phyloP scores from a whole-genome alignment of 192 early-diverging fungal species.

The Phycomyces nitens region DNA sequence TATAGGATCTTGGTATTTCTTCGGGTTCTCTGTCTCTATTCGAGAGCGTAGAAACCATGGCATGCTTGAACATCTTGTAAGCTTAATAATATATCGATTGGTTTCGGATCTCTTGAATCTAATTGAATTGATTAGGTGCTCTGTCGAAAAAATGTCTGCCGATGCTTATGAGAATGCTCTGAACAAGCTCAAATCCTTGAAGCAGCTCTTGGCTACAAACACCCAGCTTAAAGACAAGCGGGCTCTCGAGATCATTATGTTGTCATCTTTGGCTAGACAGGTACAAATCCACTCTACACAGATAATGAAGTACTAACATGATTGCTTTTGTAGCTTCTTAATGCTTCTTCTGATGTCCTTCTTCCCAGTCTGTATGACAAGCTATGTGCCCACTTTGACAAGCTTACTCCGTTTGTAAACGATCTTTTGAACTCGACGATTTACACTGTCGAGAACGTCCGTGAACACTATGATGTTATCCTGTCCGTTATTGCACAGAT shows the following conservation, averaged over 20 bases:
- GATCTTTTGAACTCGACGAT: conserved; percentile 5
- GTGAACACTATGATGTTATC: conserved; percentile 2
- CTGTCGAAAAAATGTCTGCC: conserved; percentile 26
- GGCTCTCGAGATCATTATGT: conserved; percentile 16
- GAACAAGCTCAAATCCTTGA: conserved; percentile 16
- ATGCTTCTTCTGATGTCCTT: conserved; percentile 10
- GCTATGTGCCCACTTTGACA: conserved; percentile 4
- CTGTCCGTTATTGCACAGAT: background rate
- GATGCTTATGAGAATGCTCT: conserved; percentile 22
- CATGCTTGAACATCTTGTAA: conserved; percentile 48
- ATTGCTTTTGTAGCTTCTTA: conserved; percentile 19
- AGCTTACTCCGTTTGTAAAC: conserved; percentile 7
- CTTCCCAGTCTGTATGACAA: background rate
- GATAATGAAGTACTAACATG: background rate
- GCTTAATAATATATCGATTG: background rate
- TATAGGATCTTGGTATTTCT: conserved; percentile 34
- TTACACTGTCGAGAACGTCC: conserved; percentile 5
- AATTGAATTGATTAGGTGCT: conserved; percentile 13
- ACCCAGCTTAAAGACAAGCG: conserved; percentile 14
- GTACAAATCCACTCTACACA: conserved; percentile 2
- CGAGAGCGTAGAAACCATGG: conserved; percentile 44
- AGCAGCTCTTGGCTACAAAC: conserved; percentile 4
- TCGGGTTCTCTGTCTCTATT: conserved; percentile 42
- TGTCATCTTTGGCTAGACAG: conserved; percentile 21
- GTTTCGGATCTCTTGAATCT: background rate